Conservation (phyloP, 1,284 basidiomycete genomes). For the Heliocybe sulcata region DNA sequence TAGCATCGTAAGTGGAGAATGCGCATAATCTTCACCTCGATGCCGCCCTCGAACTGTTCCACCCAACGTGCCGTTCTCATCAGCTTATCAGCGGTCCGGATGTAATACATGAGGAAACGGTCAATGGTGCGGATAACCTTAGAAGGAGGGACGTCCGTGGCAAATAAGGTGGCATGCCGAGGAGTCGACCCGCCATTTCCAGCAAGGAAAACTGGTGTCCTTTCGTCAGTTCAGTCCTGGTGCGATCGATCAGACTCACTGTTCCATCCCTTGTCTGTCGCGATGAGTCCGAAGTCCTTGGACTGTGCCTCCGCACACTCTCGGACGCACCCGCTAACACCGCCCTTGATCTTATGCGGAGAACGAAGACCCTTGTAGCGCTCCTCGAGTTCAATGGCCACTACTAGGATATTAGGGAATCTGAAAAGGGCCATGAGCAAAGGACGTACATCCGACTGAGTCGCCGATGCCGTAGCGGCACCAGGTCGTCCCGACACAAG, state of each 20-base stretch:
- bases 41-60: slow-evolving; percentile 64
- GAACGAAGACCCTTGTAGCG: slow-evolving; percentile 67
- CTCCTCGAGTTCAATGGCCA: slow-evolving; percentile 69
- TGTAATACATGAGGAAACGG: slow-evolving; percentile 68
- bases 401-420: slow-evolving; percentile 7
- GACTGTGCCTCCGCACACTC: slow-evolving; percentile 75
- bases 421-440: not conserved
- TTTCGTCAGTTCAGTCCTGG: slow-evolving; percentile 6
- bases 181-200: slow-evolving; percentile 74
- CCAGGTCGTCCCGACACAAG: slow-evolving; percentile 55
- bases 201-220: slow-evolving; percentile 65
- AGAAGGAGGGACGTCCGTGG: slow-evolving; percentile 50
- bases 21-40: slow-evolving; percentile 34
- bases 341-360: slow-evolving; percentile 77
- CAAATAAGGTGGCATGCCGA: slow-evolving; percentile 44
- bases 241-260: slow-evolving; percentile 22
- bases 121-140: slow-evolving; percentile 63
- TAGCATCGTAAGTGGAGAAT: not conserved
- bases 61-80: slow-evolving; percentile 74
- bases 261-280: slow-evolving; percentile 76
- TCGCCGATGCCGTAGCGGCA: slow-evolving; percentile 75
- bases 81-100: slow-evolving; percentile 62
- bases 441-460: slow-evolving; percentile 48
- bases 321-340: slow-evolving; percentile 70
- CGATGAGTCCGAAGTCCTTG: slow-evolving; percentile 76